These are phyloP conservation scores for Penicillium paxilli DNA, from an alignment of 495 filamentous ascomycete species.

Conservation along the genomic window DNA sequence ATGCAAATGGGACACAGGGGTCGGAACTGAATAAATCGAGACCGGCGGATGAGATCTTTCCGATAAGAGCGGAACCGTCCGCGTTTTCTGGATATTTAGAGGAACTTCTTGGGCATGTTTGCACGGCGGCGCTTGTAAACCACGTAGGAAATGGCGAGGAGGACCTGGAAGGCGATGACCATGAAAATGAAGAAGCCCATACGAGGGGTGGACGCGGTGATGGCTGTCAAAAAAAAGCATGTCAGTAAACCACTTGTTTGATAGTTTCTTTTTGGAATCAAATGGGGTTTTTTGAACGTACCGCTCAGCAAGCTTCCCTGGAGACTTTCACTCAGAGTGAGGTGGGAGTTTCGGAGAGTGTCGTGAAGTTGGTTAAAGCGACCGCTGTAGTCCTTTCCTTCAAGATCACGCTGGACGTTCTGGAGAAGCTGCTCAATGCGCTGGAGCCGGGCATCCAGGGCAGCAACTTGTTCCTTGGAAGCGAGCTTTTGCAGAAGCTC, in stretches of 20 bases:
- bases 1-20: neutral
- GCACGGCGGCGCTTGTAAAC: slow-evolving; percentile 79
- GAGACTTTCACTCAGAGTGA: slow-evolving; percentile 57
- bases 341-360: slow-evolving; percentile 71
- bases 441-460: slow-evolving; percentile 53
- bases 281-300: slow-evolving; percentile 17
- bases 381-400: slow-evolving; percentile 70
- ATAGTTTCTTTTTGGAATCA: too few species aligned
- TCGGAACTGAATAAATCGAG: neutral
- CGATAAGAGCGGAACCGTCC: too few species aligned
- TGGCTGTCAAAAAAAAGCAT: slow-evolving; percentile 50
- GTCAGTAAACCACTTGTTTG: slow-evolving; percentile 7
- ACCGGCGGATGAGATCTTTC: too few species aligned
- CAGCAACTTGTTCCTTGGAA: slow-evolving; percentile 53
- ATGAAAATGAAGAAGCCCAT: slow-evolving; percentile 74
- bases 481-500: slow-evolving; percentile 51
- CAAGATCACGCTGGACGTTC: slow-evolving; percentile 63
- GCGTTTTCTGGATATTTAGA: slow-evolving; percentile 50
- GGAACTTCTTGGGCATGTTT: slow-evolving; percentile 85
- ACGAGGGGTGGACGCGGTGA: slow-evolving; percentile 58
- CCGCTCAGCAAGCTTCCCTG: slow-evolving; percentile 35
- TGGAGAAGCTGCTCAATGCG: slow-evolving; percentile 57
- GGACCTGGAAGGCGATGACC: slow-evolving; percentile 72
- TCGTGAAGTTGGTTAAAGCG: slow-evolving; percentile 71
- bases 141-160: slow-evolving; percentile 68